Evolutionary conservation across 225 moss, liverwort and hornwort genomes (phyloP), one percentile per base, ranked within the genome.

Genomic region (Straminergon stramineum): DNA sequence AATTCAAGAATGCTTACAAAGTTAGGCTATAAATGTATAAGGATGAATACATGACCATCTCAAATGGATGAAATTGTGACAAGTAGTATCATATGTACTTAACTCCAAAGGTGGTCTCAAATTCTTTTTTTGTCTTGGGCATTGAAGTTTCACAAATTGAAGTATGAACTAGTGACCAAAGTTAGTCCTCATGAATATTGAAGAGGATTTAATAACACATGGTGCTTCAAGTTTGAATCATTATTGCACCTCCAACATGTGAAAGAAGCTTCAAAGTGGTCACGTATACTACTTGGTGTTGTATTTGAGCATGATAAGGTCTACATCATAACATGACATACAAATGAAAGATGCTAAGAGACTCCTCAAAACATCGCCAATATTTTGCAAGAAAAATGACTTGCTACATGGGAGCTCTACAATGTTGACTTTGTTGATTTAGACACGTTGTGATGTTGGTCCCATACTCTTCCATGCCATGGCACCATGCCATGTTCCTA

Each of bases 21-120:
- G 5, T 71, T 15, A 15, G 0, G 2, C 41, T 71, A 5, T 15
- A 15, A 26, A 26, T 15, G 41, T 15, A 1, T 28, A 27, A 43
- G 28, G 16, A 43, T 28, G 27, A 43, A 43, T 73, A 28, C 6
- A 16, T 5, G 17, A 45, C 17, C 43, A 71, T 43, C 28, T 10
- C 17, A 43, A 73, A 45, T 73, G 10, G 10, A 43, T 73, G 16
- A 43, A 73, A 45, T 45, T 28, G 43, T 27, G 17, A 45, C 17
- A 43, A 2, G 41, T 28, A 73, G 27, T 2, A 5, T 16, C 10
- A 9, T 16, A 6, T 28, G 17, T 28, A 73, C 10, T 5, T 43
- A 28, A 45, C 1, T 10, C 14, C 1, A 16, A 43, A 73, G 2
- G 3, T 27, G 5, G 3, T 15, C 0, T 1, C 24, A 71, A 71